These are phyloP conservation scores for Eimeria zaria DNA, from an alignment of 169 alveolate species.

Conservation along the genomic window DNA sequence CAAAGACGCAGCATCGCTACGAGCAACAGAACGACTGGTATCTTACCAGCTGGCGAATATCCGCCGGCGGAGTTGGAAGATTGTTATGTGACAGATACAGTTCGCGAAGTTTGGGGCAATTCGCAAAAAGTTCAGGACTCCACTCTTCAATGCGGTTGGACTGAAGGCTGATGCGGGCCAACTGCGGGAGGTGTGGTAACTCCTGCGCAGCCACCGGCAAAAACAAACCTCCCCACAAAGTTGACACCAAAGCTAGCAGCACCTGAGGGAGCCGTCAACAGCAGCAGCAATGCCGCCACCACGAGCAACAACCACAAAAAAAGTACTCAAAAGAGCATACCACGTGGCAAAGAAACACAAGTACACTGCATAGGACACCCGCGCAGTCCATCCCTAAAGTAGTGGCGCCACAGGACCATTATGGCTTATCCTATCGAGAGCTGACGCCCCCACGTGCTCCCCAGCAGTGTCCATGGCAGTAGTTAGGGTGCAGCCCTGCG, in stretches of 20 bases:
- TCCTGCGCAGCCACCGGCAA: constrained; percentile 30
- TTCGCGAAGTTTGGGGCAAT: constrained; percentile 85
- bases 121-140: constrained; percentile 75
- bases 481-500: not conserved
- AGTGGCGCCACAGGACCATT: not conserved
- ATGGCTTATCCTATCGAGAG: not conserved
- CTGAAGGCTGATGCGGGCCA: constrained; percentile 87
- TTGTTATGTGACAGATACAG: constrained; percentile 87
- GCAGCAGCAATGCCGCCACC: not conserved
- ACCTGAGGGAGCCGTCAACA: not conserved
- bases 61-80: constrained; percentile 71
- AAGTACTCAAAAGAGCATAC: not conserved
- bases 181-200: constrained; percentile 84
- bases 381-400: not conserved
- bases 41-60: constrained; percentile 29
- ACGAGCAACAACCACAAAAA: not conserved
- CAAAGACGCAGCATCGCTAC: not conserved
- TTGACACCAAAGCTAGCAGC: not conserved
- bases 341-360: not conserved
- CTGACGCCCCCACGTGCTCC: not conserved
- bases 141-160: constrained; percentile 88
- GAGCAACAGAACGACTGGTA: not conserved
- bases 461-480: not conserved
- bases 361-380: not conserved
- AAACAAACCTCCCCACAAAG: not conserved